phyloP scores from a whole-genome alignment of 768 basidiomycete species.

The Serpula lacrymans region DNA sequence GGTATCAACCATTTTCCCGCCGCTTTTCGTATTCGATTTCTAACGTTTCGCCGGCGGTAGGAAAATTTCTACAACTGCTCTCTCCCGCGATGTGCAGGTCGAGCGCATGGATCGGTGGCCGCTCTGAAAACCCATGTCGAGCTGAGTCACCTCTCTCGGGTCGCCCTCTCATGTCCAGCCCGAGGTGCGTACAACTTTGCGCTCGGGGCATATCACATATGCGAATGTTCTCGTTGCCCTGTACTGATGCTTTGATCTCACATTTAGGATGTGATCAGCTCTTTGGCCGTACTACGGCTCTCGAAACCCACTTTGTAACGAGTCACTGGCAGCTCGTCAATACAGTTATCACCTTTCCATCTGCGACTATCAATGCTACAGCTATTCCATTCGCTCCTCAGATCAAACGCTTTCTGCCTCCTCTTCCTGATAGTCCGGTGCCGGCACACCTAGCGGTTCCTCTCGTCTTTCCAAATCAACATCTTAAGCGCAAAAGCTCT shows the following conservation, averaged over 20 bases:
- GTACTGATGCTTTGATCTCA: constrained; percentile 9
- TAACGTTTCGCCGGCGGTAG: constrained; percentile 9
- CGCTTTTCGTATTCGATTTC: neutral
- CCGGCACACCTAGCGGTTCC: too few species aligned
- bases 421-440: too few species aligned
- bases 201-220: too few species aligned
- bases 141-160: constrained; percentile 27
- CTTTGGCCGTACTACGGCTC: constrained; percentile 23
- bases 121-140: constrained; percentile 24
- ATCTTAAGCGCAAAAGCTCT: too few species aligned
- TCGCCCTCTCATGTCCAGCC: constrained; percentile 22
- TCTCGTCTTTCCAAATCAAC: too few species aligned
- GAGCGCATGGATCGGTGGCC: constrained; percentile 14
- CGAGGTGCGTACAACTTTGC: constrained; percentile 14
- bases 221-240: too few species aligned
- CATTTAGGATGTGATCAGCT: constrained; percentile 17
- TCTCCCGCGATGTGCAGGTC: constrained; percentile 24
- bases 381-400: too few species aligned
- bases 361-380: too few species aligned
- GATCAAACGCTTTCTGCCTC: too few species aligned
- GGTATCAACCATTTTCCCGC: constrained; percentile 15
- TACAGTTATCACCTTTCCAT: too few species aligned
- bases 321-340: constrained; percentile 18
- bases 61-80: constrained; percentile 24
- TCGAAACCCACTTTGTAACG: constrained; percentile 20